Base-by-base conservation (phyloP, 2,329 filamentous ascomycete species). In the Microsporum canis region DNA sequence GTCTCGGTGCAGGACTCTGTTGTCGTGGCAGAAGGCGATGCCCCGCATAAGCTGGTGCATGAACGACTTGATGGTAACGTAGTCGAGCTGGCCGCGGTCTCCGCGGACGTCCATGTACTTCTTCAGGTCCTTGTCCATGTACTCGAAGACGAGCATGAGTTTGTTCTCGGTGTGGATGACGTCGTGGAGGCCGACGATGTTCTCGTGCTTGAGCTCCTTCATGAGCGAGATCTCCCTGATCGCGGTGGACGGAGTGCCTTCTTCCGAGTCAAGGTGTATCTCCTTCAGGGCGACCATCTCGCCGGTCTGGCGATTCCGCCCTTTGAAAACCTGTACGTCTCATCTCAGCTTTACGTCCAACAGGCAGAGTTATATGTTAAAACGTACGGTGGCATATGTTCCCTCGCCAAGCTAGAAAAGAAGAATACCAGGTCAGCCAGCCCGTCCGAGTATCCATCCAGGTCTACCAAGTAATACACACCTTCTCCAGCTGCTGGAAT, bases 91-190 rank as follows among this genome's bases (percentile, higher is more conserved):
- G 64, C 94, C 92, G 59, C 91, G 84, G 68, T 96, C 90, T 69
- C 91, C 91, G 62, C 91, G 83, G 5, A 87, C 89, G 73, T 99
- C 94, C 94, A 99, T 99, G 77, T 96, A 97, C 72, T 95, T 90
- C 80, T 99, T 99, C 8, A 99, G 79, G 71, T 99, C 94, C 72
- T 91, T 91, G 76, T 99, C 94, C 92, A 99, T 96, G 76, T 87
- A 96, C 75, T 99, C 94, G 69, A 99, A 99, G 7, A 99, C 94
- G 45, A 99, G 86, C 94, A 99, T 99, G 62, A 99, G 85, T 75
- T 99, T 99, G 78, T 97, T 99, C 79, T 99, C 94, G 62, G 94
- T 99, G 76, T 99, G 94, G 70, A 99, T 97, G 61, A 99, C 94
- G 80, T 99, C 94, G 81, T 97, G 90, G 3, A 99, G 85, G 62